These are phyloP conservation scores for Zymoseptoria passerinii DNA, from an alignment of 2,329 filamentous ascomycete species.

Conservation along the genomic window DNA sequence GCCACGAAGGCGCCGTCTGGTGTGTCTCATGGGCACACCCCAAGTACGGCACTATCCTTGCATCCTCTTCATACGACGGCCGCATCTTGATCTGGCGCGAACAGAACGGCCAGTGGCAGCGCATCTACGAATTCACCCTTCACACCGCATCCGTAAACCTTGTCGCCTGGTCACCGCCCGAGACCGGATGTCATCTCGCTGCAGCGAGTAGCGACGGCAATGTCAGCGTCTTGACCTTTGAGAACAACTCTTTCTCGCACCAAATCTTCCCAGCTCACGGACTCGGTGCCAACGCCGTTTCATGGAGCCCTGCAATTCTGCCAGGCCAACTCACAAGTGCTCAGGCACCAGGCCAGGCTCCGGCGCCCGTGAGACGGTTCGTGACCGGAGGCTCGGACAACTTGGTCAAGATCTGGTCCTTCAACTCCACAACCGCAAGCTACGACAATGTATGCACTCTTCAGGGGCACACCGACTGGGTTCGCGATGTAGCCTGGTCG, in stretches of 20 bases:
- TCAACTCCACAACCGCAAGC: slow-evolving; percentile 44
- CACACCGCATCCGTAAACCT: slow-evolving; percentile 97
- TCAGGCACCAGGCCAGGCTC: slow-evolving; percentile 44
- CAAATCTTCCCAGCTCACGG: slow-evolving; percentile 86
- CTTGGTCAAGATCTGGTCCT: slow-evolving; percentile 86
- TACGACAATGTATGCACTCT: slow-evolving; percentile 50
- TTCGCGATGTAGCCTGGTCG: slow-evolving; percentile 94
- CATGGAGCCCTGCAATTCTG: slow-evolving; percentile 80
- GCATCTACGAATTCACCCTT: slow-evolving; percentile 84
- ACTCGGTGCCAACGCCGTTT: slow-evolving; percentile 89
- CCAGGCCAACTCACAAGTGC: slow-evolving; percentile 75
- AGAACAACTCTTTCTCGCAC: slow-evolving; percentile 88
- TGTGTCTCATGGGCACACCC: slow-evolving; percentile 97
- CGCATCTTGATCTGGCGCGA: slow-evolving; percentile 99
- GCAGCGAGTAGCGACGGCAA: slow-evolving; percentile 91
- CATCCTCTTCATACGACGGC: slow-evolving; percentile 90
- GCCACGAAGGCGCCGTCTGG: slow-evolving; percentile 98
- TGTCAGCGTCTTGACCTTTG: slow-evolving; percentile 91
- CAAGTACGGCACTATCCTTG: slow-evolving; percentile 96
- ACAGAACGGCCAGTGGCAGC: slow-evolving; percentile 54
- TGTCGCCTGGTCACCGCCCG: slow-evolving; percentile 94
- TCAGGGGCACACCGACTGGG: slow-evolving; percentile 86
- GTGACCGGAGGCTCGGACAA: slow-evolving; percentile 95
- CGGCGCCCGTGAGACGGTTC: slow-evolving; percentile 60
- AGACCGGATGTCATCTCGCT: slow-evolving; percentile 86